Evolutionary conservation across 441 rosid species (phyloP).

Genomic region (Erysimum cheiri): DNA sequence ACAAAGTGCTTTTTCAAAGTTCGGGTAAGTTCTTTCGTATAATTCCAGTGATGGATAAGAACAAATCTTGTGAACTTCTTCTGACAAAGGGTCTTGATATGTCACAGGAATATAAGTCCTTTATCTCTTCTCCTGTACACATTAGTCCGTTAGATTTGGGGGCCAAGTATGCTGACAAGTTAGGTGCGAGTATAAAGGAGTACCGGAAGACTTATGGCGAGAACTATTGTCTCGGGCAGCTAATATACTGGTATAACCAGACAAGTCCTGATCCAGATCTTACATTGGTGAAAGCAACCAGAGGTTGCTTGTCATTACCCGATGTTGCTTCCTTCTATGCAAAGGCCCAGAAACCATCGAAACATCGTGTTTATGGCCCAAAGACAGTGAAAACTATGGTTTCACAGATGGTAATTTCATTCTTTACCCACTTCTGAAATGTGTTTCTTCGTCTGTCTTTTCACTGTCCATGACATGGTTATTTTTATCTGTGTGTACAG

Average conservation of each 20-base stretch:
- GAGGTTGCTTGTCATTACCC: constrained; percentile 95
- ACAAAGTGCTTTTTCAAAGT: constrained; percentile 84
- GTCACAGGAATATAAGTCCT: constrained; percentile 75
- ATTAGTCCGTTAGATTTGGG: constrained; percentile 98
- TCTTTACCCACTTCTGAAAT: constrained; percentile 16
- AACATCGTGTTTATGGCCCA: constrained; percentile 87
- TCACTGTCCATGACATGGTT: constrained; percentile 7
- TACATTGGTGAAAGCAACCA: constrained; percentile 70
- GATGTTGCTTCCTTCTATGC: constrained; percentile 89
- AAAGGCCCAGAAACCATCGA: constrained; percentile 82
- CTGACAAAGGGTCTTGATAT: constrained; percentile 34
- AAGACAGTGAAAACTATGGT: constrained; percentile 75
- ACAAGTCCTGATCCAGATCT: constrained; percentile 82
- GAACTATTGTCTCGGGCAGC: constrained; percentile 96
- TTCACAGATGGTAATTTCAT: constrained; percentile 79
- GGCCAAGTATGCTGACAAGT: constrained; percentile 77
- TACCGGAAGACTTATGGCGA: constrained; percentile 88
- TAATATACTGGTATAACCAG: constrained; percentile 95
- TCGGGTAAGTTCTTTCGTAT: constrained; percentile 58
- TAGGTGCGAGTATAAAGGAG: constrained; percentile 76
- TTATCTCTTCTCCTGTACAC: constrained; percentile 86
- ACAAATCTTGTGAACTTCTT: constrained; percentile 20
- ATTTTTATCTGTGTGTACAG: constrained; percentile 47
- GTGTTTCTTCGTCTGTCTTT: constrained; percentile 19
- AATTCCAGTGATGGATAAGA: constrained; percentile 19